phyloP scores from a whole-genome alignment of 2,329 filamentous ascomycete species.

The Thielaviopsis musarum region DNA sequence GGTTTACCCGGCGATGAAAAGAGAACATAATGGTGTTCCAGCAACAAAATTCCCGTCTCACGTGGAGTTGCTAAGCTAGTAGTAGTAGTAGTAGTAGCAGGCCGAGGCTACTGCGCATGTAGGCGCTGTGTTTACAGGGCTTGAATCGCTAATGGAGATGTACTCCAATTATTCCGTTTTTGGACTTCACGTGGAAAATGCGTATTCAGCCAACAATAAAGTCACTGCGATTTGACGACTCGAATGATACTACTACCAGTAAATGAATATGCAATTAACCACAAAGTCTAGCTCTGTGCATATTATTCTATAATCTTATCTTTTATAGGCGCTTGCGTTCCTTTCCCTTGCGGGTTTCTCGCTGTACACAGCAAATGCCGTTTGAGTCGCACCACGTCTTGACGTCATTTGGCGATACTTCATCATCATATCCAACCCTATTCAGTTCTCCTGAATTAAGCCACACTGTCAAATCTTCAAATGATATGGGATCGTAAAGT shows the following conservation, averaged over 20 bases:
- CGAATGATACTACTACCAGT: too few species aligned
- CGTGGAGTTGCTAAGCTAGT: neutral
- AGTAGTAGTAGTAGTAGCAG: too few species aligned
- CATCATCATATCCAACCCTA: constrained; percentile 45
- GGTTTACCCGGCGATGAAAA: neutral
- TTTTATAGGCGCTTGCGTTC: constrained; percentile 32
- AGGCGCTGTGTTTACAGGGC: neutral
- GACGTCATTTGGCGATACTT: constrained; percentile 47
- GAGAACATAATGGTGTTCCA: neutral
- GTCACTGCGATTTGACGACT: too few species aligned
- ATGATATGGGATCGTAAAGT: constrained; percentile 75
- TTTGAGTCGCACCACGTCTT: constrained; percentile 83
- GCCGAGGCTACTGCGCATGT: neutral
- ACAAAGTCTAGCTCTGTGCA: neutral
- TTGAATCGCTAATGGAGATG: neutral
- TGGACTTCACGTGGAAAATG: neutral
- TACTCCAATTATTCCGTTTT: neutral
- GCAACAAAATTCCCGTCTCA: neutral
- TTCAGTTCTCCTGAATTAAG: constrained; percentile 56
- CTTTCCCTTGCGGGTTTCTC: constrained; percentile 33
- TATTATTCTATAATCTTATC: neutral
- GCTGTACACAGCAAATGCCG: constrained; percentile 72
- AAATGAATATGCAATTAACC: neutral
- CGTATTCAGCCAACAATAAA: neutral
- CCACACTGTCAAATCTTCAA: constrained; percentile 75